Conservation (phyloP, 179 eudicot species). For the Pouteria campechiana region DNA sequence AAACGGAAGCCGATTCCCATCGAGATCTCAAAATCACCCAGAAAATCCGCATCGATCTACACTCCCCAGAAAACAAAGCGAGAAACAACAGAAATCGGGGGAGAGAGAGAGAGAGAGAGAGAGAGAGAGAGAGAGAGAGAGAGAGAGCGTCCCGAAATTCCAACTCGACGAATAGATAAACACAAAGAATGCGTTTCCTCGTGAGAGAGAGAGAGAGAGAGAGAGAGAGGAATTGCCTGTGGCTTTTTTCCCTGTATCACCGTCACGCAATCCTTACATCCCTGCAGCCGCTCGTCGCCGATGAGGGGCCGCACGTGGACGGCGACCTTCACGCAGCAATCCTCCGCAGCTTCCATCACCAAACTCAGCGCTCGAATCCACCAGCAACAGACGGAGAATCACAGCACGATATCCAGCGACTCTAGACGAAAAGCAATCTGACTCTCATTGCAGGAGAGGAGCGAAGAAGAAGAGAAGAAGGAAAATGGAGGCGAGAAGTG, state of each 20-base stretch:
- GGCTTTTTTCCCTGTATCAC: slow-evolving; percentile 73
- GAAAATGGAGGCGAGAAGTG: neutral
- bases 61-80: too few relatives aligned
- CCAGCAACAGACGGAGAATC: neutral
- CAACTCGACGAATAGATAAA: too few relatives aligned
- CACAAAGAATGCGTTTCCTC: too few relatives aligned
- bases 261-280: slow-evolving; percentile 87
- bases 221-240: slow-evolving; percentile 19
- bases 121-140: too few relatives aligned
- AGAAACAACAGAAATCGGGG: too few relatives aligned
- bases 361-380: neutral
- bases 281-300: slow-evolving; percentile 88
- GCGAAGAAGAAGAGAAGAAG: neutral
- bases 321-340: slow-evolving; percentile 91
- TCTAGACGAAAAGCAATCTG: neutral
- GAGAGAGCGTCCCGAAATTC: too few relatives aligned
- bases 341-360: slow-evolving; percentile 41
- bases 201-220: neutral
- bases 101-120: too few relatives aligned
- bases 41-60: too few relatives aligned
- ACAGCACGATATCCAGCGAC: neutral
- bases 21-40: too few relatives aligned
- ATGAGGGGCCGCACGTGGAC: slow-evolving; percentile 88
- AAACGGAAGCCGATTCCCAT: too few relatives aligned
- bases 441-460: slow-evolving; percentile 4